phyloP scores from a whole-genome alignment of 768 basidiomycete species.

The Xerocomellus chrysenteron region DNA sequence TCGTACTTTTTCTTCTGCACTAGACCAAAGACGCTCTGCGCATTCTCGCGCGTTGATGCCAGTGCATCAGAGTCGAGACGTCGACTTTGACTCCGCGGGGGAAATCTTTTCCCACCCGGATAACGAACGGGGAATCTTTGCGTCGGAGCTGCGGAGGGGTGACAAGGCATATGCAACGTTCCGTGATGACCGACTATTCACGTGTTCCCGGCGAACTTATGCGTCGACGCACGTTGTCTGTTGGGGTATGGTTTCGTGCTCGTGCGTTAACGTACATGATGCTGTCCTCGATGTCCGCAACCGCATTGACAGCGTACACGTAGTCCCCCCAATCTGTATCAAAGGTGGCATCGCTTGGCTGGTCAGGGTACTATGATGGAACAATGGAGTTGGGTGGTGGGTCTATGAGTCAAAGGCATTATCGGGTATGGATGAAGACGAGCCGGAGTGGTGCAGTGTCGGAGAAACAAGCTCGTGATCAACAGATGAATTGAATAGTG shows the following conservation, averaged over 20 bases:
- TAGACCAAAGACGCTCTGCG: background rate
- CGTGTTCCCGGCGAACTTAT: background rate
- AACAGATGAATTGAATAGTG: background rate
- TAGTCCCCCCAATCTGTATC: background rate
- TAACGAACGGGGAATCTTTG: background rate
- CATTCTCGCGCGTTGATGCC: too few species aligned
- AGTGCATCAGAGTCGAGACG: background rate
- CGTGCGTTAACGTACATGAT: background rate
- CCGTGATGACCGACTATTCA: too few species aligned
- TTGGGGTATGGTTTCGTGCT: background rate
- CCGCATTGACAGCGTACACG: too few species aligned
- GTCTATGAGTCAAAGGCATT: conserved; percentile 3
- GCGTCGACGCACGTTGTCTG: background rate
- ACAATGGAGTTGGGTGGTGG: background rate
- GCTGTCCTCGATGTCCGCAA: background rate
- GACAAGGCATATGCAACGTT: background rate
- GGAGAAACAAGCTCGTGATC: background rate
- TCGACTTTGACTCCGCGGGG: background rate
- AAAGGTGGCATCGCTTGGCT: background rate
- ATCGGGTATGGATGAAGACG: conserved; percentile 14
- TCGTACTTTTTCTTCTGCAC: background rate
- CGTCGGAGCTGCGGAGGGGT: background rate
- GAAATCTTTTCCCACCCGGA: background rate
- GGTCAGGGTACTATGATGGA: background rate
- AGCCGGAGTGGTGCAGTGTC: conserved; percentile 9